phyloP scores from a whole-genome alignment of 2,329 filamentous ascomycete genomes.

The Fusarium phyllophilum region DNA sequence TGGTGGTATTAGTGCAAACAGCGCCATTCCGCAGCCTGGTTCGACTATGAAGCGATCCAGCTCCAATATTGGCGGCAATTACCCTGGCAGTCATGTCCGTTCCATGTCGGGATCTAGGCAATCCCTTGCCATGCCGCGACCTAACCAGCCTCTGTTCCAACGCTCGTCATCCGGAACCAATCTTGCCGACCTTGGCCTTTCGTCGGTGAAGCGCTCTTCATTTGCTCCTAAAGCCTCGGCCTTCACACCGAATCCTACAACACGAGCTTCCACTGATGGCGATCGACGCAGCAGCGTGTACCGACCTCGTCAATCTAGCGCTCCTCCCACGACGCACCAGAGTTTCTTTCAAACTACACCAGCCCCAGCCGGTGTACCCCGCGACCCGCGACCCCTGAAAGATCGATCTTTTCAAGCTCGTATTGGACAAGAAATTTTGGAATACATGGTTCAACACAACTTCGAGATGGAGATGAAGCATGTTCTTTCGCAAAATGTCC shows the following conservation, averaged over 20 bases:
- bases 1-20: conserved; percentile 83
- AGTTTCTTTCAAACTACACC: conserved; percentile 95
- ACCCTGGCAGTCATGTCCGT: conserved; percentile 76
- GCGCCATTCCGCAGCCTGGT: conserved; percentile 86
- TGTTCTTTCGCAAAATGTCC: conserved; percentile 86
- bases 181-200: conserved; percentile 80
- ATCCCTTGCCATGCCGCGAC: conserved; percentile 84
- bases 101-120: conserved; percentile 85
- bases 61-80: conserved; percentile 74
- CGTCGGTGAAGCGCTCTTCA: conserved; percentile 86
- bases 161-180: conserved; percentile 86
- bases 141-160: conserved; percentile 87
- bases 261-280: conserved; percentile 60
- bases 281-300: conserved; percentile 84
- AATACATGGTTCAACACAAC: conserved; percentile 92
- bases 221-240: conserved; percentile 75
- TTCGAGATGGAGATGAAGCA: conserved; percentile 99
- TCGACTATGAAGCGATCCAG: conserved; percentile 95
- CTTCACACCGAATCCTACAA: conserved; percentile 62
- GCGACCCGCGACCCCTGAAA: conserved; percentile 86
- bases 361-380: conserved; percentile 81
- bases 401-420: conserved; percentile 82
- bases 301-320: conserved; percentile 73
- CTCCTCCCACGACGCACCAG: conserved; percentile 78
- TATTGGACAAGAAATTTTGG: conserved; percentile 88